A percentile compares a stretch with the other conserved stretches of the same genome.
These are phyloP conservation scores for Gastroboletus turbinatus DNA, from an alignment of 1,284 basidiomycete genomes.

Conservation along the genomic window DNA sequence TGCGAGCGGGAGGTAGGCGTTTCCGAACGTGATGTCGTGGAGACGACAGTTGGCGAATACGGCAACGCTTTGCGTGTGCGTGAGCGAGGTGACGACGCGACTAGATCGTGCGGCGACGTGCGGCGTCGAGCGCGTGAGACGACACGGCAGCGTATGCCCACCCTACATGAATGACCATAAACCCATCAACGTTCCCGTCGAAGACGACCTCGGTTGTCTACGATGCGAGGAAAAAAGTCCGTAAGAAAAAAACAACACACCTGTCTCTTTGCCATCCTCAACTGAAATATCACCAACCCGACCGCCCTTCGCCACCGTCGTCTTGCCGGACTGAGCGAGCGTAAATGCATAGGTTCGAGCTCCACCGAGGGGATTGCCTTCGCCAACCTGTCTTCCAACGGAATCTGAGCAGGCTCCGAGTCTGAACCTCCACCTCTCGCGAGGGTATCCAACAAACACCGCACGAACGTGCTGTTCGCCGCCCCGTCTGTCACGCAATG, in stretches of 20 bases:
- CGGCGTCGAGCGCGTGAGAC: conserved; percentile 36
- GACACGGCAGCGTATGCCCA: conserved; percentile 54
- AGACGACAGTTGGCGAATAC: conserved; percentile 42
- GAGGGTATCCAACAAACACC: conserved; percentile 46
- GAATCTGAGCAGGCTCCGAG: conserved; percentile 14
- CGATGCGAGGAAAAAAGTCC: not conserved
- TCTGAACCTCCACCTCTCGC: conserved; percentile 20
- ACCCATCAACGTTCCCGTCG: not conserved
- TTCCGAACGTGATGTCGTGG: conserved; percentile 49
- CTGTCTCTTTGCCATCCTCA: conserved; percentile 34
- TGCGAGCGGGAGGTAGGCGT: conserved; percentile 47
- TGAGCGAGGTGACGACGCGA: conserved; percentile 24
- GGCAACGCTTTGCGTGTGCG: conserved; percentile 25
- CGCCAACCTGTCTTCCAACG: conserved; percentile 41
- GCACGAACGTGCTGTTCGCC: conserved; percentile 12
- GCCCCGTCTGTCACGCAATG: conserved; percentile 20
- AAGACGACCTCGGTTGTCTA: not conserved
- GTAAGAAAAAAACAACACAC: conserved; percentile 23
- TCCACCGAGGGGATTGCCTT: conserved; percentile 41
- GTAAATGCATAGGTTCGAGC: conserved; percentile 33
- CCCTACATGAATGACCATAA: conserved; percentile 38
- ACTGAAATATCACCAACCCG: conserved; percentile 39
- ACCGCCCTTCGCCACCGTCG: conserved; percentile 50
- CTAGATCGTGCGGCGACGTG: conserved; percentile 40
- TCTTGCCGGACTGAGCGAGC: conserved; percentile 34